Evolutionary conservation across 352 stramenopile genomes (phyloP).

Genomic region (Phytophthora crassamura): DNA sequence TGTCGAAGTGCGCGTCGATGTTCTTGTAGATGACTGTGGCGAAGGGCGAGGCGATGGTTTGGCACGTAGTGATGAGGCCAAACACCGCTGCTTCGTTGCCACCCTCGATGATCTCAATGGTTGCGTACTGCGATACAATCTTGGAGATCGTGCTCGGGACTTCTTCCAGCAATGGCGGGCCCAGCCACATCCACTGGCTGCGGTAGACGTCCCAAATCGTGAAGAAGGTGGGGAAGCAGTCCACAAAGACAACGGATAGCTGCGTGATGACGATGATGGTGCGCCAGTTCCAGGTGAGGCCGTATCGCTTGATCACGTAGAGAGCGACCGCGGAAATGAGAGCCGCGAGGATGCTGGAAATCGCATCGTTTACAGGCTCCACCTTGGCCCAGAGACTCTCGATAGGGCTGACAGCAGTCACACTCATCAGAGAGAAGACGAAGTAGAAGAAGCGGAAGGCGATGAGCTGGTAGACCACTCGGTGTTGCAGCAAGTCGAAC

Average conservation of each 20-base stretch:
- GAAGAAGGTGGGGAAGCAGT: constrained; percentile 50
- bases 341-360: constrained; percentile 39
- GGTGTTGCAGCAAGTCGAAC: constrained; percentile 54
- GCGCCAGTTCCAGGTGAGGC: constrained; percentile 56
- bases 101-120: constrained; percentile 54
- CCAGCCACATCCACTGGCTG: constrained; percentile 66
- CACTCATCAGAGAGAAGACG: constrained; percentile 44
- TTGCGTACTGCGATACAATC: constrained; percentile 53
- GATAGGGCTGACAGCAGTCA: constrained; percentile 40
- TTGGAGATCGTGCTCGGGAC: constrained; percentile 46
- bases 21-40: constrained; percentile 58
- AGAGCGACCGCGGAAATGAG: constrained; percentile 37
- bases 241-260: constrained; percentile 43
- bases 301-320: constrained; percentile 43
- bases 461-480: constrained; percentile 55
- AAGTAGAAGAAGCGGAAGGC: constrained; percentile 55
- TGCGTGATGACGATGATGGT: constrained; percentile 46
- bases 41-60: constrained; percentile 49
- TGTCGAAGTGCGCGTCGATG: constrained; percentile 55
- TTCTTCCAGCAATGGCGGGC: constrained; percentile 48
- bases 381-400: constrained; percentile 50
- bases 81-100: constrained; percentile 60
- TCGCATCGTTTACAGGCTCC: constrained; percentile 46
- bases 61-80: constrained; percentile 50
- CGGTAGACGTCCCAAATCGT: constrained; percentile 62